Percentiles rank a stretch among this genome's conserved stretches.
Conservation (phyloP, 805 yeast genomes). For the Myxozyma geophila region DNA sequence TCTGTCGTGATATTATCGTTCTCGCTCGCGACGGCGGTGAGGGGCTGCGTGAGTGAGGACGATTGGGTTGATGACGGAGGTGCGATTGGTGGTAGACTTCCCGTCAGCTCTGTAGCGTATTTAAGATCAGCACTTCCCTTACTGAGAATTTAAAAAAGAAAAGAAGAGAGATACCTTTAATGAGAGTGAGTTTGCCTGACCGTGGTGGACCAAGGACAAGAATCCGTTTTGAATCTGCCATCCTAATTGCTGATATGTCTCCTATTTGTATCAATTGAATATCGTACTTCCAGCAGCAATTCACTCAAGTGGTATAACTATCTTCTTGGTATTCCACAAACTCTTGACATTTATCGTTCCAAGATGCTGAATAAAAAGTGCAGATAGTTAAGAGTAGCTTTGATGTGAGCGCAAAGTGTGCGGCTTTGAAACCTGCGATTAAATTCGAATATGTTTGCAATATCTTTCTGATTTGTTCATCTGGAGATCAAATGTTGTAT, state of each 20-base stretch:
- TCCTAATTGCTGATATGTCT: neutral
- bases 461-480: too few species aligned
- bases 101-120: neutral
- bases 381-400: neutral
- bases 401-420: neutral
- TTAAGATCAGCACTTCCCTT: neutral
- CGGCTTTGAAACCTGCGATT: neutral
- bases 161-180: slow-evolving; percentile 37
- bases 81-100: slow-evolving; percentile 15
- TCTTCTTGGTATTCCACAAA: too few species aligned
- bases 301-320: too few species aligned
- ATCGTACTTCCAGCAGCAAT: too few species aligned
- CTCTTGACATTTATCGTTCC: too few species aligned
- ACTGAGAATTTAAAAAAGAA: neutral
- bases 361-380: neutral
- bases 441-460: too few species aligned
- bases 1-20: neutral
- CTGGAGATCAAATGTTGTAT: neutral
- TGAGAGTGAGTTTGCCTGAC: slow-evolving; percentile 45
- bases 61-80: neutral
- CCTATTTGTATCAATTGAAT: too few species aligned
- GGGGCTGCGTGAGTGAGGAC: neutral
- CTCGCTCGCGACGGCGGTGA: neutral
- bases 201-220: slow-evolving; percentile 43
- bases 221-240: slow-evolving; percentile 24